Evolutionary conservation across 805 yeast genomes (phyloP), one percentile per base, ranked within the genome.

Genomic region (Pichia paraexigua): DNA sequence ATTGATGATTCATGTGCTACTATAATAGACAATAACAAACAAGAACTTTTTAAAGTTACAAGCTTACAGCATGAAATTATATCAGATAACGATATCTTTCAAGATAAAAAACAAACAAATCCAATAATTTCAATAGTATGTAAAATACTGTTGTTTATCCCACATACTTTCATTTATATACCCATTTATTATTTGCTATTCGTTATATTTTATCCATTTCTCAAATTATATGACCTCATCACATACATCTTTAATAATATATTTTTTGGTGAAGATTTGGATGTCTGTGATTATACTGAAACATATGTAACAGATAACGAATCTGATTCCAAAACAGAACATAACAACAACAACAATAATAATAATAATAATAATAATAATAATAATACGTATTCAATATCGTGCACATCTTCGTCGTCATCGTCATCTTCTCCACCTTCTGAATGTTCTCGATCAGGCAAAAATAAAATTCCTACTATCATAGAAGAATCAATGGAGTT

Each of bases 401-500:
- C 49, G 13, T 11, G 40, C 3, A 9, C 27, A 25, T 30, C 40
- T 21, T 27, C 28, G 1, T 27, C 39, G 25, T 28, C 17, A 12
- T 13, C 35, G 2, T 12, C n/a, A 5, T 12, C 47, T 3, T 2
- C 10, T 21, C 13, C 43, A 13, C 6, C 30, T 37, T 27, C 41
- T 4, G 9, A 12, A 15, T 21, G 43, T n/a, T 32, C 50, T 15
- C 42, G 41, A 28, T 13, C 43, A 8, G 45, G 43, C 3, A 47
- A 47, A 40, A 44, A 48, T 30, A 40, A 47, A 6, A 62, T 64
- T 25, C 51, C 69, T 4, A 65, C 70, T 2, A 66, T 64, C 13
- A 56, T 62, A 5, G 71, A 66, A 47, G 71, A 68, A 46, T 70
- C 66, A 41, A 58, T 68, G 30, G 71, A 66, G 51, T 66, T 68